Base-by-base conservation (phyloP, 177 flowering plant species). In the Vitis hybrid region DNA sequence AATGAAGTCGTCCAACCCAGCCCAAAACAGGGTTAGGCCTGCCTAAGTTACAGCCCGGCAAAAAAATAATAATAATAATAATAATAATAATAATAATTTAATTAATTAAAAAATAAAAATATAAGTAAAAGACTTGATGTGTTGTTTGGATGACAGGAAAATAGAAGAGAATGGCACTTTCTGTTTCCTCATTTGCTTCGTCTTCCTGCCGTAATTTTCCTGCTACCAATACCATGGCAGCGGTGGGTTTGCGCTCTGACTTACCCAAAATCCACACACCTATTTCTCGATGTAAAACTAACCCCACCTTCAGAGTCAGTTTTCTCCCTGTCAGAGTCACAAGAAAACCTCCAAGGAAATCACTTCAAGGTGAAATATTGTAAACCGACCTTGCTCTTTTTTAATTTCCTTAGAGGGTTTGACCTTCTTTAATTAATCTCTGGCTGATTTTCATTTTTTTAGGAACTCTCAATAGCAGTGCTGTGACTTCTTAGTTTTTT, bases 341-440 rank as follows among this genome's bases (percentile, higher is more conserved):
- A 50, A 76, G 64, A 21, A 78, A 71, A 50, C 60, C 59, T 10
- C 71, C 52, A 56, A 66, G 63, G 54, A 72, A 50, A 12, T 58
- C 56, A 13, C 60, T 84, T 62, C 76, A 74, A 72, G 87, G 87
- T 84, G 18, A 72, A 67, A 14, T 64, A n/a, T 64, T 67, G 15
- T 13, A 54, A 5, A 59, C 24, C 65, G 1, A 59, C n/a, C 14
- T 66, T 8, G 24, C n/a, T 53, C 11, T 41, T 12, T 27, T 27
- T 2, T 12, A 11, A 9, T 32, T 21, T 70, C 20, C 55, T 54
- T 51, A 5, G 7, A 65, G 55, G 52, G 61, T 48, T 18, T 65
- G 20, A 1, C 59, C 17, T 49, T 8, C 41, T 58, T 50, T 51
- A 51, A 46, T 48, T 10, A 59, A 27, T 54, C 57, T 13, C n/a